These are phyloP conservation scores for Morella rubra DNA, from an alignment of 306 rosid species.

Conservation along the genomic window DNA sequence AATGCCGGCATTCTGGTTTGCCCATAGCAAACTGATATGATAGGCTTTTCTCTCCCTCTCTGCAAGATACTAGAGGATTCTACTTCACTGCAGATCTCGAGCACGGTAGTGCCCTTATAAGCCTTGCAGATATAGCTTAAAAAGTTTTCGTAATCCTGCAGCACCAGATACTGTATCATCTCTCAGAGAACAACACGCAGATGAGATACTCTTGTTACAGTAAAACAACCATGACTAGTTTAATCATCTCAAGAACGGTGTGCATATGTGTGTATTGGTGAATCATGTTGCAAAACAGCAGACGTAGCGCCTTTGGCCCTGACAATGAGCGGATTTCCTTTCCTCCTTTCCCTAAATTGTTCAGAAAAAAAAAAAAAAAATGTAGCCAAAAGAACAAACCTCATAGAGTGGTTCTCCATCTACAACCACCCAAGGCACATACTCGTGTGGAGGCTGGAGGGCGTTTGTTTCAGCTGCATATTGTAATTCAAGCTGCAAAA, in stretches of 20 bases:
- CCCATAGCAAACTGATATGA: constrained; percentile 29
- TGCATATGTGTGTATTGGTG: not conserved
- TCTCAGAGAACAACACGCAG: not conserved
- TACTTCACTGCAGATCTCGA: constrained; percentile 45
- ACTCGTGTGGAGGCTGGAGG: constrained; percentile 78
- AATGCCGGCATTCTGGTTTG: constrained; percentile 21
- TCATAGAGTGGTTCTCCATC: constrained; percentile 82
- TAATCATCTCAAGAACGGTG: no score
- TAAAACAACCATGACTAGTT: no score
- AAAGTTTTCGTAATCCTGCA: constrained; percentile 76
- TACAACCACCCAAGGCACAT: constrained; percentile 93
- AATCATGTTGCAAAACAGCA: not conserved
- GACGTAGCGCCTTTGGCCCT: not conserved
- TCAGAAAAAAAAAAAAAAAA: no score
- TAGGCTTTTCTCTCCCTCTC: constrained; percentile 21
- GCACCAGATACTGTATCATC: constrained; percentile 15
- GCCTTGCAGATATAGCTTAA: constrained; percentile 70
- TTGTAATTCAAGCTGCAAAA: constrained; percentile 70
- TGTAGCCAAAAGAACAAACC: constrained; percentile 44
- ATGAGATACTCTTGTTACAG: no score
- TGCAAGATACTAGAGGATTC: constrained; percentile 25
- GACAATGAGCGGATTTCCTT: no score
- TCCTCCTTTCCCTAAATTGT: no score
- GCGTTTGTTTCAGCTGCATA: constrained; percentile 67
- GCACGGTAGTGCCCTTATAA: constrained; percentile 48